Conservation (phyloP, 2,329 filamentous ascomycete genomes). For the Fusarium dlaminii region DNA sequence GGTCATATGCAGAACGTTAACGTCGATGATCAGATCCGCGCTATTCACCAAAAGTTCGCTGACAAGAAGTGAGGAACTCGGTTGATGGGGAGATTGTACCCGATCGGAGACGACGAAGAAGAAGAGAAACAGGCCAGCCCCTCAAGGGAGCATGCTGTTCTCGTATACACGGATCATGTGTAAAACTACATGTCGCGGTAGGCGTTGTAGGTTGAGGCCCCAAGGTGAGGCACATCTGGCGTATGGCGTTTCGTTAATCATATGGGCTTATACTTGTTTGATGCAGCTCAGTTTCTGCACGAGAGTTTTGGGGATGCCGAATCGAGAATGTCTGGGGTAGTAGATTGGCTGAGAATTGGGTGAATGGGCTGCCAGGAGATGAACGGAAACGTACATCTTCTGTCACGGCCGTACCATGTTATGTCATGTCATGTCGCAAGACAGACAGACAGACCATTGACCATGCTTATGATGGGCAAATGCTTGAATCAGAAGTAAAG, state of each 20-base stretch:
- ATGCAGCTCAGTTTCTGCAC: constrained; percentile 33
- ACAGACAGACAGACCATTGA: background rate
- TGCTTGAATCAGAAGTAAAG: background rate
- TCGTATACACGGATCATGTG: constrained; percentile 14
- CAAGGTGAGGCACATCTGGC: constrained; percentile 44
- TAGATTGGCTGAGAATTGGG: background rate
- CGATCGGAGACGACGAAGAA: constrained; percentile 2
- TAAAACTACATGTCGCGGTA: constrained; percentile 13
- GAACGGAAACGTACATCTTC: background rate
- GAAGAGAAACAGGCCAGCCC: background rate
- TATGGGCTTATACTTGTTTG: constrained; percentile 40
- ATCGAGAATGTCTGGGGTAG: background rate
- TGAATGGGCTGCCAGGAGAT: background rate
- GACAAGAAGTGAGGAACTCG: constrained; percentile 47
- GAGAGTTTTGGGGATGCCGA: constrained; percentile 2
- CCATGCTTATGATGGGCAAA: background rate
- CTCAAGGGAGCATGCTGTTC: background rate
- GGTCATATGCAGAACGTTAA: constrained; percentile 74
- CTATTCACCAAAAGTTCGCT: constrained; percentile 65
- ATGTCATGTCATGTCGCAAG: background rate
- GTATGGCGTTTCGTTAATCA: constrained; percentile 38
- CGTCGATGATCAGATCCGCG: constrained; percentile 85
- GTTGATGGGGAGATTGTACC: background rate
- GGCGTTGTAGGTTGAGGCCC: constrained; percentile 39
- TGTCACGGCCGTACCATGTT: background rate